These are phyloP conservation scores for Scalesia atractyloides DNA, from an alignment of 129 eudicot species.

Conservation along the genomic window DNA sequence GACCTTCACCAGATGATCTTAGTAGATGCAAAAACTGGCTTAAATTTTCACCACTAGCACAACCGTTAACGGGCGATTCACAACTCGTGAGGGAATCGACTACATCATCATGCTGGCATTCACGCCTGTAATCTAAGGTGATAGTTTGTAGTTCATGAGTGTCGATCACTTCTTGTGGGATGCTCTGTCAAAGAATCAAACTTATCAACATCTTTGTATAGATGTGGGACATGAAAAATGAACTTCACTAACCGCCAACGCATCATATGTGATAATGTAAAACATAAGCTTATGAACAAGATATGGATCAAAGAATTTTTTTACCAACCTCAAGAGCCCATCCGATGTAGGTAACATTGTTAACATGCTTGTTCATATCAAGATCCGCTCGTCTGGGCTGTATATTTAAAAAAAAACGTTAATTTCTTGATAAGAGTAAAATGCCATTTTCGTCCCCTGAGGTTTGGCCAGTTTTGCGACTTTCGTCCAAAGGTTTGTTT, in stretches of 20 bases:
- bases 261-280: constrained; percentile 3
- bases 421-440: not conserved
- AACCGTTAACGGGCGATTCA: constrained; percentile 52
- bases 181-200: constrained; percentile 52
- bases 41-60: constrained; percentile 34
- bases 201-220: not conserved
- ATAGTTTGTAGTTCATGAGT: constrained; percentile 83
- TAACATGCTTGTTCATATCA: constrained; percentile 98
- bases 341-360: constrained; percentile 92
- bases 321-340: constrained; percentile 87
- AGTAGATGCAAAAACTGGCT: constrained; percentile 70
- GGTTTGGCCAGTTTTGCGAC: too few relatives aligned
- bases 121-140: constrained; percentile 87
- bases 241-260: not conserved
- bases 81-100: constrained; percentile 89
- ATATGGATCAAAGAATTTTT: not conserved
- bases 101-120: constrained; percentile 81
- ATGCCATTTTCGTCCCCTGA: too few relatives aligned
- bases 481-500: too few relatives aligned
- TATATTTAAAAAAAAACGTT: constrained; percentile 4
- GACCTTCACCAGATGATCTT: constrained; percentile 65
- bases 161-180: constrained; percentile 87
- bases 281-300: not conserved
- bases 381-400: constrained; percentile 96
- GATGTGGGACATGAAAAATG: not conserved